Evolutionary conservation across 768 basidiomycete species (phyloP), one percentile per base, ranked within the genome.

Genomic region (Leccinum disarticulatum): DNA sequence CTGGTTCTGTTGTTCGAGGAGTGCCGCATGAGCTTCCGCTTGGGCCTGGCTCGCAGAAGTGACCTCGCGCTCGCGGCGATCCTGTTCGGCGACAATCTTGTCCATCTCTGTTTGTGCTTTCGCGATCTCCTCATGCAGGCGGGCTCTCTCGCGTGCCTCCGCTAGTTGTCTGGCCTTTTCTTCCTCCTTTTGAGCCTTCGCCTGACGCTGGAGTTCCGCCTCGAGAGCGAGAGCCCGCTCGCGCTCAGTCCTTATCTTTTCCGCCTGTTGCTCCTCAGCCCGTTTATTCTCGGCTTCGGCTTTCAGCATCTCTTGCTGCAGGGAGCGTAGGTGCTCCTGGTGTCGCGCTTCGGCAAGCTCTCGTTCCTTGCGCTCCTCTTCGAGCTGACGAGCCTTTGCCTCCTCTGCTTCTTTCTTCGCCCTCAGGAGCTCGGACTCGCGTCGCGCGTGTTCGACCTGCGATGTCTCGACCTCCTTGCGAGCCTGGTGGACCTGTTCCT

Each of bases 181-280:
- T 52, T 69, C 71, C 22, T 71, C 73, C 31, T 68, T 63, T 47
- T 59, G 63, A 27, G 51, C 49, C 41, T 68, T 68, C 2, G 61
- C 61, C 51, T 71, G 69, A 41, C 64, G 68, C 47, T 74, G 54
- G 43, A 73, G 65, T 46, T 76, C 68, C 33, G 62, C 65, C 30
- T 71, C 70, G 59, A 73, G 61, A 15, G 70, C 71, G 27, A 66
- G 66, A 25, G 73, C 70, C 35, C 66, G 72, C 55, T 73, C 73
- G 35, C 52, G 73, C 47, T 74, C 73, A 13, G 27, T 7, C 49
- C 28, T 66, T 48, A 74, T 54, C 54, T 70, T 68, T 27, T 67
- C 70, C 5, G 58, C 62, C 14, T 76, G 73, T 27, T 73, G 66
- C 1, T 55, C 57, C 17, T 68, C 66, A 0, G 57, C 56, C 2